phyloP scores from a whole-genome alignment of 257 asterid genomes.

The Nicotiana paniculata region DNA sequence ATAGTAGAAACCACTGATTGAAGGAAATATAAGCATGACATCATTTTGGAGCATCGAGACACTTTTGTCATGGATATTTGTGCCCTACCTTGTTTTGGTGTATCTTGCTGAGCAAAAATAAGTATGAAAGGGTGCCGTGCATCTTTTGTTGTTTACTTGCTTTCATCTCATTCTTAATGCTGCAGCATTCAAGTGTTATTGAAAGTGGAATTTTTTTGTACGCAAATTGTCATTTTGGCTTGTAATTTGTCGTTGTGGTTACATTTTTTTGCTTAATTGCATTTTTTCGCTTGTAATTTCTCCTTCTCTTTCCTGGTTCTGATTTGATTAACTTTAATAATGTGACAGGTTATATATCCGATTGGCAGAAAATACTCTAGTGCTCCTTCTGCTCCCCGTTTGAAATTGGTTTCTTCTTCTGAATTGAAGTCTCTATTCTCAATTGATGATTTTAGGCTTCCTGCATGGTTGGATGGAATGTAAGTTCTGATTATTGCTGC shows the following conservation, averaged over 20 bases:
- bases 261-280: not conserved
- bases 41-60: not conserved
- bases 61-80: not conserved
- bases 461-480: constrained; percentile 95
- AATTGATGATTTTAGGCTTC: constrained; percentile 85
- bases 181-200: not conserved
- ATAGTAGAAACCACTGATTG: not conserved
- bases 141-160: not conserved
- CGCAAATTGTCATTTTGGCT: not conserved
- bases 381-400: constrained; percentile 65
- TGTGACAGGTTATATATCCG: constrained; percentile 66
- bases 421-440: constrained; percentile 76
- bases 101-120: not conserved
- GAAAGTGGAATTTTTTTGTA: not conserved
- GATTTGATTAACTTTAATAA: constrained; percentile 3
- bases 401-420: constrained; percentile 69
- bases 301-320: not conserved
- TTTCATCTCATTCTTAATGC: not conserved
- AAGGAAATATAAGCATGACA: not conserved
- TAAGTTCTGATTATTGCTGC: constrained; percentile 29
- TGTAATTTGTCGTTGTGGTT: not conserved
- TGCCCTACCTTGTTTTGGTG: not conserved
- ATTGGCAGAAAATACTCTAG: constrained; percentile 57
- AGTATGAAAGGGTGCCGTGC: not conserved
- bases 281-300: not conserved